Conservation (phyloP, 1,284 basidiomycete species). For the Trametes pubescens region DNA sequence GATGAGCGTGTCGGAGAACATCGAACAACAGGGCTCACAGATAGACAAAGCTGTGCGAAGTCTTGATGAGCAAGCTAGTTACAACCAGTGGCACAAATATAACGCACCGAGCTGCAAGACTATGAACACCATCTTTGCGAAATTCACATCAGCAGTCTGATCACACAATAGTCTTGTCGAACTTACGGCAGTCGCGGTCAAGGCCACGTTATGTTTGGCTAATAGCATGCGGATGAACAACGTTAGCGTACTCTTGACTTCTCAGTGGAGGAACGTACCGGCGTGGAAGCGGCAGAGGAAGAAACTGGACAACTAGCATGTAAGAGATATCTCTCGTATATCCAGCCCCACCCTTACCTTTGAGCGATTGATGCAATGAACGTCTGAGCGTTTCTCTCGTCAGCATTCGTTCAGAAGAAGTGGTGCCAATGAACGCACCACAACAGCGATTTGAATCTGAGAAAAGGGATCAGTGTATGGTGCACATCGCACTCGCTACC, state of each 20-base stretch:
- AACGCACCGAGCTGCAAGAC: constrained; percentile 22
- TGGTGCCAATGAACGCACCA: constrained; percentile 6
- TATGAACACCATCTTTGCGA: constrained; percentile 2
- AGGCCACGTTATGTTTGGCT: constrained; percentile 17
- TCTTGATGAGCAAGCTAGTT: background rate
- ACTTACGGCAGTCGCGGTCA: constrained; percentile 15
- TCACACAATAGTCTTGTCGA: too few species aligned
- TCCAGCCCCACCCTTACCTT: constrained; percentile 8
- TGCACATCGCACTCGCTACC: background rate
- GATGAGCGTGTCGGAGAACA: background rate
- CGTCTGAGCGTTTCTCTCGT: constrained; percentile 2
- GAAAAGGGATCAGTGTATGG: background rate
- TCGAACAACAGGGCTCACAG: background rate
- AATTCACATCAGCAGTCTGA: background rate
- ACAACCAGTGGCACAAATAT: background rate
- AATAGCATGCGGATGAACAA: background rate
- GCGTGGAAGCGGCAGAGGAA: constrained; percentile 22
- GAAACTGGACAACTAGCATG: constrained; percentile 8
- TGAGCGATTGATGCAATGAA: constrained; percentile 23
- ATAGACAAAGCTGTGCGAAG: background rate
- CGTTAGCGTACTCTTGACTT: background rate
- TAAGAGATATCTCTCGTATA: background rate
- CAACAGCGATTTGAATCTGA: constrained; percentile 22
- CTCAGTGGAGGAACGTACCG: constrained; percentile 6
- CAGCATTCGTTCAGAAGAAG: background rate